Evolutionary conservation across 176 grass and related monocot genomes (phyloP).

Genomic region (Aechmea fasciata): DNA sequence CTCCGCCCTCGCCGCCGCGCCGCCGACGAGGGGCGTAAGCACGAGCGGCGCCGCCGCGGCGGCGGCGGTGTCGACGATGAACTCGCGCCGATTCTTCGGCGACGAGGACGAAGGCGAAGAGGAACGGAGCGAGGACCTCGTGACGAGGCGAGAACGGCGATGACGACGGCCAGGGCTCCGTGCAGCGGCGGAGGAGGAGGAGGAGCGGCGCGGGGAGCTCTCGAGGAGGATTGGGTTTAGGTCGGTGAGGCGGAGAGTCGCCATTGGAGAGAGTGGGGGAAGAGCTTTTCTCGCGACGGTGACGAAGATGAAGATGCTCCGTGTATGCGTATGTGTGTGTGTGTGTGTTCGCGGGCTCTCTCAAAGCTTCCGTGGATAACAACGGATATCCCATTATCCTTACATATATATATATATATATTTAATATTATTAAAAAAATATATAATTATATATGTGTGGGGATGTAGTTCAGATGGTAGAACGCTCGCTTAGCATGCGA

Average conservation of each 20-base stretch:
- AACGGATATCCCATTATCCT: too few relatives aligned
- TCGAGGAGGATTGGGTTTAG: constrained; percentile 1
- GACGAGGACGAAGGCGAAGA: not conserved
- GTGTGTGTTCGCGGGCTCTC: too few relatives aligned
- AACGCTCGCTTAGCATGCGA: constrained; percentile 99
- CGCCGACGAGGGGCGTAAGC: constrained; percentile 7
- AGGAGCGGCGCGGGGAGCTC: not conserved
- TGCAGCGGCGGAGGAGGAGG: constrained; percentile 26
- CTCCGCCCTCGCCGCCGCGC: constrained; percentile 28
- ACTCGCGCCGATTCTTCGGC: constrained; percentile 25
- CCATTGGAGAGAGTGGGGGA: constrained; percentile 34
- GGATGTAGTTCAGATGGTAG: constrained; percentile 99
- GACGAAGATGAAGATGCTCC: not conserved
- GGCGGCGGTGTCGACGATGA: constrained; percentile 29
- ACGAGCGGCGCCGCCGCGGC: constrained; percentile 8
- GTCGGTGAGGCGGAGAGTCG: constrained; percentile 35
- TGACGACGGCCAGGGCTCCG: constrained; percentile 18
- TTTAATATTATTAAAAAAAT: too few relatives aligned
- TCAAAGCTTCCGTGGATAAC: too few relatives aligned
- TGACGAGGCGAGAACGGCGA: too few relatives aligned
- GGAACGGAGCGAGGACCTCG: constrained; percentile 19
- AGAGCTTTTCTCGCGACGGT: not conserved
- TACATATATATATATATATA: too few relatives aligned
- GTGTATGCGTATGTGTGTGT: too few relatives aligned
- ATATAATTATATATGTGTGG: not conserved